Base-by-base conservation (phyloP, 495 filamentous ascomycete species). In the Articulospora tetracladia region DNA sequence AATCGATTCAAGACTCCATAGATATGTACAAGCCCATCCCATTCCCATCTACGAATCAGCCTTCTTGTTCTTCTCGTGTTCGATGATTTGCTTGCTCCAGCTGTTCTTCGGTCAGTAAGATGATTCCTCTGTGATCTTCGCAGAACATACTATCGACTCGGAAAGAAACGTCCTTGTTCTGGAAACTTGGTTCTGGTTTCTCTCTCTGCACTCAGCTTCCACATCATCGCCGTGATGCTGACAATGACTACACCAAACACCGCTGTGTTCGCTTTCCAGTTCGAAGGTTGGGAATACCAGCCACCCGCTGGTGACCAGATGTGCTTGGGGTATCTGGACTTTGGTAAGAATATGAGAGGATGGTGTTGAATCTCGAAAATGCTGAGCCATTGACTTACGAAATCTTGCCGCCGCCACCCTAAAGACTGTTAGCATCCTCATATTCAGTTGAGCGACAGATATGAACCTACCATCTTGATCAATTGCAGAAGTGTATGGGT, bases 231-330 rank as follows among this genome's bases (percentile, higher is more conserved):
- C 20, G 83, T 83, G 66, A 97, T 83, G 52, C 90, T 87, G 65
- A 92, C 64, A 49, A 97, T 82, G 52, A 88, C 84, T 1, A 77
- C 78, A 53, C 82, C 79, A 77, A 92, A 85, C 58, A 96, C 78
- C n/a, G 90, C 90, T 10, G 94, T 98, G 77, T 98, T 98, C 39
- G 77, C 71, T 74, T 87, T 95, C 95, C 95, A 98, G 81, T 98
- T 98, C 63, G 78, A 77, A 11, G 94, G 94, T 72, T 92, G 93
- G 28, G 87, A 76, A 76, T 98, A 98, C 94, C 95, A 98, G 69
- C 94, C 94, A 79, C 94, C 94, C 58, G 94, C 82, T 60, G 94
- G 94, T 69, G 94, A 98, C 94, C 94, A 98, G 79, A 98, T 90
- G 79, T 98, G 92, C 80, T 97, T 97, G 70, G 94, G 94, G 76